phyloP scores from a whole-genome alignment of 2,329 filamentous ascomycete genomes.

The Trichoderma sp. region DNA sequence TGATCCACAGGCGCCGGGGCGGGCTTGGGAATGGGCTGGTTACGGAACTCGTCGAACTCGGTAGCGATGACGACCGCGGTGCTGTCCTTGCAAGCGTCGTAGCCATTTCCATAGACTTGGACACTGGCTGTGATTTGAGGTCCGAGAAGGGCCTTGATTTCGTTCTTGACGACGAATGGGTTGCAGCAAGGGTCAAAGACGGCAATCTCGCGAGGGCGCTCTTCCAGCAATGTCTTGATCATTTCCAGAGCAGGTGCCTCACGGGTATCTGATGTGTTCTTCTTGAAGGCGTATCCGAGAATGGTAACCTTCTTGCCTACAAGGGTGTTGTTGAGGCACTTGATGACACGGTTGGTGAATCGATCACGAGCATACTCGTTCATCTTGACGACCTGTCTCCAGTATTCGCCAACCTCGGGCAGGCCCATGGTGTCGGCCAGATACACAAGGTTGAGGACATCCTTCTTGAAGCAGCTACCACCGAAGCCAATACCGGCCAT shows the following conservation, averaged over 20 bases:
- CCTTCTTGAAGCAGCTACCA: slow-evolving; percentile 81
- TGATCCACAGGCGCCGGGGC: slow-evolving; percentile 37
- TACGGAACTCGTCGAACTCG: slow-evolving; percentile 60
- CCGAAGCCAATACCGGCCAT: slow-evolving; percentile 78
- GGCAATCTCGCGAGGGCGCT: slow-evolving; percentile 65
- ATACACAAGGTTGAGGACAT: slow-evolving; percentile 74
- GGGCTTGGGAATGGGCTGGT: slow-evolving; percentile 43
- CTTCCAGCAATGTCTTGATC: slow-evolving; percentile 66
- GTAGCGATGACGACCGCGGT: slow-evolving; percentile 60
- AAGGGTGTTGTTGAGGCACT: slow-evolving; percentile 69
- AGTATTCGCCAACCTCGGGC: slow-evolving; percentile 74
- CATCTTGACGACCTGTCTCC: slow-evolving; percentile 73
- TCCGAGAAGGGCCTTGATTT: slow-evolving; percentile 53
- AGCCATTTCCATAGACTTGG: slow-evolving; percentile 52
- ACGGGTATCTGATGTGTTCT: slow-evolving; percentile 75
- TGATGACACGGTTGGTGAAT: slow-evolving; percentile 68
- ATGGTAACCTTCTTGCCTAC: slow-evolving; percentile 72
- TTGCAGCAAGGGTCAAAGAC: slow-evolving; percentile 71
- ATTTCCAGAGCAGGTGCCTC: slow-evolving; percentile 72
- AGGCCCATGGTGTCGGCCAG: slow-evolving; percentile 71
- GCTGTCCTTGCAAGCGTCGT: slow-evolving; percentile 54
- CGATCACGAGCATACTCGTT: slow-evolving; percentile 75
- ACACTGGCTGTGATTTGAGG: slow-evolving; percentile 48
- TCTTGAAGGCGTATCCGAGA: slow-evolving; percentile 79
- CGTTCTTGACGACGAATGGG: slow-evolving; percentile 53